Percentiles rank a stretch among this genome's conserved stretches.
Evolutionary conservation across 2,329 filamentous ascomycete genomes (phyloP).

Genomic region (Colletotrichum limetticola): DNA sequence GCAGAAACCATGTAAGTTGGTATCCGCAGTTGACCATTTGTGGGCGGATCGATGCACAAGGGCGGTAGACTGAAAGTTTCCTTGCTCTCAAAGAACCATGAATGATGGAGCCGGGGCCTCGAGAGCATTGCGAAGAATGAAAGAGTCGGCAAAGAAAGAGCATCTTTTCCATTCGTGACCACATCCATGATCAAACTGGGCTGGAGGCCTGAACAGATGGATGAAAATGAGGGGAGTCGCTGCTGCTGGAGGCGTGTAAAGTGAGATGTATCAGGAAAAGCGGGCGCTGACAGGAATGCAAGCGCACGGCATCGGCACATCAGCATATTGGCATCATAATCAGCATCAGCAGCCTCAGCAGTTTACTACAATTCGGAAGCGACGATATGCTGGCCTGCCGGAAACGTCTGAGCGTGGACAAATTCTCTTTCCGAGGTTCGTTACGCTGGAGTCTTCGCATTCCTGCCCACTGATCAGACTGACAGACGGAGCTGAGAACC

Average conservation of each 20-base stretch:
- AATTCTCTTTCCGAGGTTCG: not conserved
- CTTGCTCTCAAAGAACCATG: not conserved
- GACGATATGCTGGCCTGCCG: not conserved
- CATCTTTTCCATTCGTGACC: not conserved
- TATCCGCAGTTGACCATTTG: not conserved
- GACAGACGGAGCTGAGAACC: not conserved
- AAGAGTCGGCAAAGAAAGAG: not conserved
- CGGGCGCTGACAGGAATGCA: constrained; percentile 7
- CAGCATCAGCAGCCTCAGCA: not conserved
- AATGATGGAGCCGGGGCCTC: not conserved
- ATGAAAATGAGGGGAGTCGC: not conserved
- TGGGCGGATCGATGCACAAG: not conserved
- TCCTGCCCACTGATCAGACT: constrained; percentile 12
- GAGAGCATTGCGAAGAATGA: not conserved
- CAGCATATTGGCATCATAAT: not conserved
- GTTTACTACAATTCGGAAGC: not conserved
- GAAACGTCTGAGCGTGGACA: not conserved
- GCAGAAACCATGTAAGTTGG: not conserved
- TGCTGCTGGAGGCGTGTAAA: not conserved
- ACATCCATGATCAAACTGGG: not conserved
- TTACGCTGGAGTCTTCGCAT: not conserved
- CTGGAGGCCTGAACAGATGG: not conserved
- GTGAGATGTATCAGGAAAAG: constrained; percentile 24
- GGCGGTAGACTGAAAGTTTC: not conserved
- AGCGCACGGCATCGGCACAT: constrained; percentile 4